A percentile compares a stretch with the other conserved stretches of the same genome.
These are phyloP conservation scores for Apiospora koreana DNA, from an alignment of 2,329 filamentous ascomycete genomes.

Conservation along the genomic window DNA sequence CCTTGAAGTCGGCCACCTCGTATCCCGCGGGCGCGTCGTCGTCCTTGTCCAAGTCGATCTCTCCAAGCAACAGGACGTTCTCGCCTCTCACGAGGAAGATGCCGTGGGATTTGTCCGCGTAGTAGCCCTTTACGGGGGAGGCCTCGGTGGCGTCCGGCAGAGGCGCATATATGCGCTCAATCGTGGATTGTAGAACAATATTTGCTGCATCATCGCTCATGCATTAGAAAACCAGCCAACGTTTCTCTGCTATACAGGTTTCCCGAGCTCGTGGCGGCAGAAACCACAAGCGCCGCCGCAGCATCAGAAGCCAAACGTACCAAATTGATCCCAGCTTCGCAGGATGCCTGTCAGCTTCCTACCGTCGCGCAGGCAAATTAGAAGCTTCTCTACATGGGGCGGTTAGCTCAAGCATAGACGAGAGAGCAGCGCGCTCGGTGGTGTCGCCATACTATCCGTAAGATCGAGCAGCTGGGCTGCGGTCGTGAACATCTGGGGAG, in stretches of 20 bases:
- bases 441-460: slow-evolving; percentile 79
- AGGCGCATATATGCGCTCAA: slow-evolving; percentile 76
- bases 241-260: not conserved
- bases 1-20: slow-evolving; percentile 62
- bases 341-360: slow-evolving; percentile 91
- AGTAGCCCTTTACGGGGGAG: slow-evolving; percentile 51
- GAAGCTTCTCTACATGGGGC: slow-evolving; percentile 76
- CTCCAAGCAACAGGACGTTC: slow-evolving; percentile 93
- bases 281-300: not conserved
- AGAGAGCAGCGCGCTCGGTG: slow-evolving; percentile 10
- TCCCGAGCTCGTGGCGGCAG: not conserved
- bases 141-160: slow-evolving; percentile 27
- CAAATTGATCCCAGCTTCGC: slow-evolving; percentile 97
- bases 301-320: slow-evolving; percentile 51
- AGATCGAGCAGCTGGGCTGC: slow-evolving; percentile 93
- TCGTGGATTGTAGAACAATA: slow-evolving; percentile 88
- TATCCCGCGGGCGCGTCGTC: slow-evolving; percentile 78
- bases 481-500: slow-evolving; percentile 97
- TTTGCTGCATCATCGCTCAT: slow-evolving; percentile 64
- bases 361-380: slow-evolving; percentile 88
- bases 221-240: slow-evolving; percentile 3
- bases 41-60: slow-evolving; percentile 96
- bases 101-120: slow-evolving; percentile 82
- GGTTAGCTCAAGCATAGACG: slow-evolving; percentile 2
- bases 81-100: slow-evolving; percentile 93